Base-by-base conservation (phyloP, 1,284 basidiomycete species). In the Microbotryum scabiosae region DNA sequence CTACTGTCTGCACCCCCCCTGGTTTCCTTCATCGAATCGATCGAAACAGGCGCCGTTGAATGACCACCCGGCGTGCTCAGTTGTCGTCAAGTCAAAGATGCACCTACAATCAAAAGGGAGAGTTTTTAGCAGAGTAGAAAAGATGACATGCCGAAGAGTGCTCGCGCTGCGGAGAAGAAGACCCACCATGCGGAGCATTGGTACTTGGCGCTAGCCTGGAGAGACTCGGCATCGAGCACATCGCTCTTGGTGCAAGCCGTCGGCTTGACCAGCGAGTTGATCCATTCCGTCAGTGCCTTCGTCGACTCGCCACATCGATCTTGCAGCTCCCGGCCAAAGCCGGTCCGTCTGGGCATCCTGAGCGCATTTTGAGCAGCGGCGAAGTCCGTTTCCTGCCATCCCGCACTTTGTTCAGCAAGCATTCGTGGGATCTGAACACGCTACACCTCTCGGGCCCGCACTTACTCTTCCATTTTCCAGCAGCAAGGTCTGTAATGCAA, bases 1-100 rank as follows among this genome's bases (percentile, higher is more conserved):
- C 32, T 16, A 63, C 61, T 63, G 54, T 26, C 59, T 63, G 57
- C 61, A 63, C 61, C 61, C 59, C 5, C 57, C 61, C 6, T 41
- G 54, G 5, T 51, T 48, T 2, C 12, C 26, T 21, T 63, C 54
- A 36, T 57, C 41, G 54, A 59, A 63, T 3, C 54, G 54, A 5
- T 45, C 51, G 43, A 63, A 63, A 54, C 61, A 63, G 6, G 41
- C 45, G 48, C 61, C 61, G 61, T 63, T 57, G 61, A 54, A 63
- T 5, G 54, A 46, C 61, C 61, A 63, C 9, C 61, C 61, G 10
- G 57, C 61, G 54, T 59, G 59, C 16, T 57, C 54, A 18, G 47
- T 28, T 1, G 54, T 59, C 14, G 61, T 63, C 16, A 63, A 30
- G 48, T 63, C 61, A 43, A 63, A 63, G 50, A 62, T 53, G 47